Base-by-base conservation (phyloP, 2,329 filamentous ascomycete genomes). In the Ophiostoma ulmi region DNA sequence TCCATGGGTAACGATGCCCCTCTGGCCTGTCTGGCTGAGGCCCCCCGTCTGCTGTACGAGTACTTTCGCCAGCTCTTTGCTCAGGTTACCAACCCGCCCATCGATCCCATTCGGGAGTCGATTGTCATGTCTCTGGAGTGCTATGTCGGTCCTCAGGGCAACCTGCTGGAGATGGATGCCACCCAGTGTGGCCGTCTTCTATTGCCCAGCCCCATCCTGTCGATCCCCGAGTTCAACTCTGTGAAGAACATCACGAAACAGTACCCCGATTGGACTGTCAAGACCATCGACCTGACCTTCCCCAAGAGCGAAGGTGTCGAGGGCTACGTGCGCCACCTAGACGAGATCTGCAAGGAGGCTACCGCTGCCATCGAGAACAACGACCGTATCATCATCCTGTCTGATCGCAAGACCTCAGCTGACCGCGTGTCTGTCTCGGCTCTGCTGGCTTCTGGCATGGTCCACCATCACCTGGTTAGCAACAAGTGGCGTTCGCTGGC, bases 1-100 rank as follows among this genome's bases (percentile, higher is more conserved):
- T 98, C 94, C 72, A 98, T 98, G 94, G 94, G 94, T 76, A 98
- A 98, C 78, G 94, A 98, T 83, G 92, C 92, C 64, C 94, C 94
- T 63, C 84, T 98, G 74, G 94, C 94, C 69, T 97, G 93, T 80
- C 85, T 98, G 78, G 91, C 94, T n/a, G 87, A 91, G 74, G 91
- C 94, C 73, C 93, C 94, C 75, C 91, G 94, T 75, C 85, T 97
- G 70, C 87, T 97, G 26, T 97, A 92, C 80, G 94, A 97, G 80
- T 98, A 98, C 83, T 98, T 98, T 90, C 90, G 94, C 73, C 92
- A 98, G 83, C 89, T 98, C 63, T 98, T 98, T 80, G 94, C 94
- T 11, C 94, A 98, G 82, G 94, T 98, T 79, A 98, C 94, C 73
- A 98, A 98, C 81, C 94, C 94, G 75, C 94, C 94, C 17, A 98